Evolutionary conservation across 202 grass and related monocot species (phyloP), one percentile per base, ranked within the genome.

Genomic region (Hordeum pubiflorum): DNA sequence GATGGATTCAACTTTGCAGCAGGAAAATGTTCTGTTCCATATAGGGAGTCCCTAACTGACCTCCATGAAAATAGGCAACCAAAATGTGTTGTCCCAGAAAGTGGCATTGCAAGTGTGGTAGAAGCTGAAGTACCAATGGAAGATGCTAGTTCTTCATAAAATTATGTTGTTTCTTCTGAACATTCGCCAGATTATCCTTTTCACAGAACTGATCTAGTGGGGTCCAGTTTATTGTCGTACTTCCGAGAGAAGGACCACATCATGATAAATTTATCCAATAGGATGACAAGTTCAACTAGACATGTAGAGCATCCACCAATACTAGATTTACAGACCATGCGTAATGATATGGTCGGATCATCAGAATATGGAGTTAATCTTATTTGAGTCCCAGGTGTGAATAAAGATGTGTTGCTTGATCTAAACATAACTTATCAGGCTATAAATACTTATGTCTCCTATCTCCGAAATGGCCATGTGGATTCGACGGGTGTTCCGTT

Each of bases 101-200:
- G 26, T 14, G 56, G 78, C 13, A 72, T 67, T 79, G 37, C 50
- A 77, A 36, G 20, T 33, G 9, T 68, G 9, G 23, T 79, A 72
- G 86, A 89, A 80, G 60, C 77, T 86, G 91, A 93, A 74, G 90
- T 74, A 31, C 74, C 84, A 59, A 57, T 81, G 11, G 93, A 89
- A 56, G 87, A 87, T 76, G 87, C 77, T 64, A 72, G 84, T 89
- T 94, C 89, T 78, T 93, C 85, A 21, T 87, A 97, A 78, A 86
- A 93, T 74, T 91, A 85, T 14, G 43, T 50, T 48, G 74, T 93
- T 89, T 88, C 94, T 64, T 86, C 87, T 41, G 80, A 88, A 58
- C 83, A 82, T 65, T 97, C 82, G 20, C 70, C 88, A 38, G 83
- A 88, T 66, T 82, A 87, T 36, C 61, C 74, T 26, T 78, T 84